phyloP scores from a whole-genome alignment of 1,139 yeast genomes.

The Saccharomyces hybrid region DNA sequence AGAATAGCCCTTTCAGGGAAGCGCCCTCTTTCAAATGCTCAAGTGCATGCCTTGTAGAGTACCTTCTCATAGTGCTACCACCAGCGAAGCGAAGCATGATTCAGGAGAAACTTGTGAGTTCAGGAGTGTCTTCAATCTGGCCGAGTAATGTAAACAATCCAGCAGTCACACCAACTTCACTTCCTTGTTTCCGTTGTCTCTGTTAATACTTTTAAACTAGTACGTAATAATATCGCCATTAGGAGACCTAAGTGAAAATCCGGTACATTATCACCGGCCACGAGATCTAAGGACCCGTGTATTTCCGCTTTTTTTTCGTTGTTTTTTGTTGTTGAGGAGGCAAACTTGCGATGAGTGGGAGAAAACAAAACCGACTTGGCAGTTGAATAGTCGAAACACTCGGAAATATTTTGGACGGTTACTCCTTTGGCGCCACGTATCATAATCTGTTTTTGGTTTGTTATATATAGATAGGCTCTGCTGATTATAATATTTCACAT shows the following conservation, averaged over 20 bases:
- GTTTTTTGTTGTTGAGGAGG: conserved; percentile 1
- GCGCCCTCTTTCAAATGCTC: not conserved
- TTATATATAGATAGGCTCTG: not conserved
- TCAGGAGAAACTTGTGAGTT: not conserved
- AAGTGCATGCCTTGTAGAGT: not conserved
- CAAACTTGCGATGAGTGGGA: conserved; percentile 1
- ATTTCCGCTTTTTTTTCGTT: not conserved
- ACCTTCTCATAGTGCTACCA: not conserved
- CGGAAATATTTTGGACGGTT: not conserved
- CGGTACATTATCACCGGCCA: not conserved
- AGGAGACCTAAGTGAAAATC: not conserved
- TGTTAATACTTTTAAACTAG: too few species aligned
- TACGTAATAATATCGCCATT: not conserved
- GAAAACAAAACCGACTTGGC: not conserved
- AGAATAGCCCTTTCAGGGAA: conserved; percentile 49
- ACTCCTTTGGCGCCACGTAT: not conserved
- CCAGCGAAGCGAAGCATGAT: not conserved
- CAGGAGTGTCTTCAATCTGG: not conserved
- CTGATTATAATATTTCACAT: not conserved
- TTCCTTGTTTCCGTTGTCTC: too few species aligned
- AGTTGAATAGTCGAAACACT: not conserved
- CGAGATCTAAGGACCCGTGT: not conserved
- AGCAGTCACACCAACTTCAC: too few species aligned
- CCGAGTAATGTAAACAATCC: too few species aligned
- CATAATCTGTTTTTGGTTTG: not conserved